Base-by-base conservation (phyloP, 1,139 yeast species). In the Candida pseudocylindracea region DNA sequence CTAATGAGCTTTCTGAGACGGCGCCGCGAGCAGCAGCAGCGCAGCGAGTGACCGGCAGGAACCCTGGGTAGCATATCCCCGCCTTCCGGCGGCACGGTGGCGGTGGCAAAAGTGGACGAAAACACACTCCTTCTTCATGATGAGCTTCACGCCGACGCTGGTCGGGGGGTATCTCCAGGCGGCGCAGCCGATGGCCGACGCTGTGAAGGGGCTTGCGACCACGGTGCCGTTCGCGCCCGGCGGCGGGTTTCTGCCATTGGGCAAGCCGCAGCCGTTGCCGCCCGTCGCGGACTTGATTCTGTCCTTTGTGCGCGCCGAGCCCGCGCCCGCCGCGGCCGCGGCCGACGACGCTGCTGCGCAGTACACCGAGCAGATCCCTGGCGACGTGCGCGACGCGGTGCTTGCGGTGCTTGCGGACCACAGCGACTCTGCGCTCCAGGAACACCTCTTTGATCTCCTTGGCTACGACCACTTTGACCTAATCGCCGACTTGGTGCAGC, bases 391-490 rank as follows among this genome's bases (percentile, higher is more conserved):
- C 6, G 29, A 30, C 10, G 13, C 31, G 15, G 34, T 33, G 2
- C 28, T 26, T n/a, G 20, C 30, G 24, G 25, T 25, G 4, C 20
- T 15, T 15, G 24, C 20, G 1, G 51, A 58, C 28, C 46, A 51
- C 7, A 46, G 60, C 28, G 81, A 72, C 34, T 76, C 71, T 33
- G 76, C 70, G 32, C 49, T 73, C 10, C 88, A 78, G 42, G 68
- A 75, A 7, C 48, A 62, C 1, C 51, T 88, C 29, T 72, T 80
- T 39, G 94, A 83, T 45, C 60, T 79, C 8, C 51, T 88, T 4
- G 96, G 98, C 0, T 76, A 72, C 42, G 94, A 81, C 28, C 76
- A 81, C 44, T 63, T 88, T 38, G 93, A 81, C 34, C 51, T 83
- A 34, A 76, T 83, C 8, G 60, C 83, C 1, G 67, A 63, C 34